Percentiles rank a stretch among this genome's conserved stretches.
These are phyloP conservation scores for Malbranchea cinnamomea DNA, from an alignment of 2,329 filamentous ascomycete genomes.

Conservation along the genomic window DNA sequence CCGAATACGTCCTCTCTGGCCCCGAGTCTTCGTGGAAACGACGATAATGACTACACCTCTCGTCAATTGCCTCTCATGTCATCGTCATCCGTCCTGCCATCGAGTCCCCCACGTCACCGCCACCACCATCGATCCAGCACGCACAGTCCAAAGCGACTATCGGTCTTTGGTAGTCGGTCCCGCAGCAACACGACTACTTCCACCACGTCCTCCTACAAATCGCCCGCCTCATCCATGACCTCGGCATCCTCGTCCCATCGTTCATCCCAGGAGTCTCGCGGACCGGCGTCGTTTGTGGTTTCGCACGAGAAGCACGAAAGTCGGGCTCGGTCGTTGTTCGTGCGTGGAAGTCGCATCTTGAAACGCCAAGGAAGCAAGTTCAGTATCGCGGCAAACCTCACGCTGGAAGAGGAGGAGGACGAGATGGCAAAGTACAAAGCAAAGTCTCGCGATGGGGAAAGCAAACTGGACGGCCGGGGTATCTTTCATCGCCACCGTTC, in stretches of 20 bases:
- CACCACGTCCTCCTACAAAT: slow-evolving; percentile 29
- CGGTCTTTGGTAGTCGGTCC: slow-evolving; percentile 25
- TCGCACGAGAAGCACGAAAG: slow-evolving; percentile 20
- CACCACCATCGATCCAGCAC: slow-evolving; percentile 11
- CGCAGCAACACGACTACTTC: slow-evolving; percentile 37
- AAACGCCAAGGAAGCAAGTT: slow-evolving; percentile 33
- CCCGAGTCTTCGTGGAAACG: slow-evolving; percentile 7
- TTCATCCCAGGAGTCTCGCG: slow-evolving; percentile 20
- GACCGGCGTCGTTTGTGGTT: slow-evolving; percentile 14
- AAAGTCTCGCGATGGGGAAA: slow-evolving; percentile 8
- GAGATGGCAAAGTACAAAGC: slow-evolving; percentile 19
- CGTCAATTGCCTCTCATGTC: slow-evolving; percentile 9
- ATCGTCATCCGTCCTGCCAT: slow-evolving; percentile 6
- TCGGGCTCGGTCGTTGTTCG: slow-evolving; percentile 26
- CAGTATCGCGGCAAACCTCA: slow-evolving; percentile 24
- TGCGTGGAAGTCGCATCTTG: slow-evolving; percentile 32
- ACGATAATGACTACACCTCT: slow-evolving; percentile 9
- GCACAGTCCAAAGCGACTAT: slow-evolving; percentile 25
- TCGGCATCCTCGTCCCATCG: slow-evolving; percentile 19
- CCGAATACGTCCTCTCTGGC: slow-evolving; percentile 4
- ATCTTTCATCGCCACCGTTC: slow-evolving; percentile 20
- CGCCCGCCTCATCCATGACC: slow-evolving; percentile 30
- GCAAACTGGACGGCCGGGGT: slow-evolving; percentile 19
- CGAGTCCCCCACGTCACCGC: slow-evolving; percentile 5
- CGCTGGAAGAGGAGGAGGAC: slow-evolving; percentile 26